phyloP scores from a whole-genome alignment of 2,329 filamentous ascomycete species.

The Decorospora gaudefroyi region DNA sequence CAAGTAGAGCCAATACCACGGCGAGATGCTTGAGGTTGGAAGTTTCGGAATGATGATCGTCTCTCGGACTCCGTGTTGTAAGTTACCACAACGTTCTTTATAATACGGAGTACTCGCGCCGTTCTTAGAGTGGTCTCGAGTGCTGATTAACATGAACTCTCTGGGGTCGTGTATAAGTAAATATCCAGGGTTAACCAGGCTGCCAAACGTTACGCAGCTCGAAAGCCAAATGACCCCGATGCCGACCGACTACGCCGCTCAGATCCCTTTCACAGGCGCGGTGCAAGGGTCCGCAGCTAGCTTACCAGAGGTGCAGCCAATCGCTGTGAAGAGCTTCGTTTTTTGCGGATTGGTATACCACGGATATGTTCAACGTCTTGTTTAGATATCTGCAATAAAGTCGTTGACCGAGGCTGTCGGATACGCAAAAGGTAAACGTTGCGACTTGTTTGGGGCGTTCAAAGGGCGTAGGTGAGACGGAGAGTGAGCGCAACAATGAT shows the following conservation, averaged over 20 bases:
- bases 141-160: too few relatives aligned
- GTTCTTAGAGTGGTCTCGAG: too few relatives aligned
- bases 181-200: too few relatives aligned
- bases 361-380: not conserved
- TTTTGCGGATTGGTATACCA: too few relatives aligned
- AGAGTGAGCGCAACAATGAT: not conserved
- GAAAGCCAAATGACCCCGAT: constrained; percentile 11
- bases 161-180: too few relatives aligned
- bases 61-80: not conserved
- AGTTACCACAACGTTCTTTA: too few relatives aligned
- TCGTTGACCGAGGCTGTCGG: not conserved
- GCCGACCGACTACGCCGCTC: constrained; percentile 1
- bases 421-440: not conserved
- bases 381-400: not conserved
- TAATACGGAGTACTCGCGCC: too few relatives aligned
- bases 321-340: too few relatives aligned
- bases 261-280: constrained; percentile 5
- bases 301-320: too few relatives aligned
- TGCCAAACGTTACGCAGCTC: too few relatives aligned
- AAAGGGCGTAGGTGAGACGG: not conserved
- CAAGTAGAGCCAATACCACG: too few relatives aligned
- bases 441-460: not conserved
- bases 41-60: not conserved
- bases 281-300: constrained; percentile 15
- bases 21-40: not conserved